Percentiles rank a stretch among this genome's conserved stretches.
phyloP scores from a whole-genome alignment of 441 rosid genomes.

The Omphalea diandra region DNA sequence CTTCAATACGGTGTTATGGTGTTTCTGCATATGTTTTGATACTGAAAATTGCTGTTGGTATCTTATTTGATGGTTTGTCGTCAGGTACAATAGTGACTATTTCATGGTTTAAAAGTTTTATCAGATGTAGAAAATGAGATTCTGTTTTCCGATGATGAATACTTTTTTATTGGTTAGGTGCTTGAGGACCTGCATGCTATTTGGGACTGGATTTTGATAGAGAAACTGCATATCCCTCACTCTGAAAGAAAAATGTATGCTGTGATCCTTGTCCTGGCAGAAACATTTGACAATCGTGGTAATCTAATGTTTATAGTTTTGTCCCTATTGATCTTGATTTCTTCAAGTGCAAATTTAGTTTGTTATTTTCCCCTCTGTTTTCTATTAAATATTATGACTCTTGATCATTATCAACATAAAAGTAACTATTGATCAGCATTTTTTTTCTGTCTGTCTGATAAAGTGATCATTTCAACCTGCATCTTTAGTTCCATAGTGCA shows the following conservation, averaged over 20 bases:
- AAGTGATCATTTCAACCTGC: too few relatives aligned
- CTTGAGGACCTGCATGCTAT: conserved; percentile 76
- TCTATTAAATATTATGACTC: too few relatives aligned
- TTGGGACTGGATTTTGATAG: conserved; percentile 88
- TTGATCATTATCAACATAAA: too few relatives aligned
- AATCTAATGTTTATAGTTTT: conserved; percentile 17
- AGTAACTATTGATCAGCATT: too few relatives aligned
- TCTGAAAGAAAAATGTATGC: conserved; percentile 65
- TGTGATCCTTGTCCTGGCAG: conserved; percentile 79
- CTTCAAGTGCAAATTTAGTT: not conserved
- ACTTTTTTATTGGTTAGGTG: conserved; percentile 53
- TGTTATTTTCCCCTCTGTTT: too few relatives aligned
- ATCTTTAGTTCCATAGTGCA: too few relatives aligned
- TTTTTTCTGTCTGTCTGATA: too few relatives aligned
- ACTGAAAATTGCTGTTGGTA: not conserved
- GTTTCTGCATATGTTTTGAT: not conserved
- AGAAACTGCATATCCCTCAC: conserved; percentile 57
- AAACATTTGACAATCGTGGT: conserved; percentile 84
- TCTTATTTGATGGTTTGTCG: conserved; percentile 2
- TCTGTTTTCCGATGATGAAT: conserved; percentile 4
- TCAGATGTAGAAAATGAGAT: not conserved
- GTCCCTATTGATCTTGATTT: not conserved
- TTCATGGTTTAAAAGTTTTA: conserved; percentile 13
- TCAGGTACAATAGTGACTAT: not conserved
- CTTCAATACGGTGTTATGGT: not conserved